Evolutionary conservation across 495 filamentous ascomycete species (phyloP).

Genomic region (Astrothelium macrocarpum): DNA sequence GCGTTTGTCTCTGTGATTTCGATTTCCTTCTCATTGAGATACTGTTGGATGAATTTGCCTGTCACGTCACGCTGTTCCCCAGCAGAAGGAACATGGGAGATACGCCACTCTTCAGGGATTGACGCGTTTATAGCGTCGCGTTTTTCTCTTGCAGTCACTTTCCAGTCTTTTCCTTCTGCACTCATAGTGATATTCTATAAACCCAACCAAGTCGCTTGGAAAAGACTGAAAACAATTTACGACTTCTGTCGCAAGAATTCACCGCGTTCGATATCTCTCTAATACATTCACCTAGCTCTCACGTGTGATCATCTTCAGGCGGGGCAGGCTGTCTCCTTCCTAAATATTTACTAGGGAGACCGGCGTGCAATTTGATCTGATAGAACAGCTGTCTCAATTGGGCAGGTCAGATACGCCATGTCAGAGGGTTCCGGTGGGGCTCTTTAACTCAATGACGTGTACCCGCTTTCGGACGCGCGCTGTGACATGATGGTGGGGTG

Average conservation of each 20-base stretch:
- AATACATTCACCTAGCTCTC: background rate
- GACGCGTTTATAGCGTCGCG: slow-evolving; percentile 42
- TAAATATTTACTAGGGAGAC: background rate
- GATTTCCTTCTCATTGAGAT: slow-evolving; percentile 44
- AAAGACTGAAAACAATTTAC: background rate
- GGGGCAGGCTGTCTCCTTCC: background rate
- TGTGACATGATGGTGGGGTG: background rate
- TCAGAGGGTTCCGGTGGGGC: too few species aligned
- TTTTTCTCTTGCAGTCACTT: slow-evolving; percentile 40
- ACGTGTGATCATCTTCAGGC: background rate
- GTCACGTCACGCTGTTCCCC: slow-evolving; percentile 54
- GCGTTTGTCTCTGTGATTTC: slow-evolving; percentile 36
- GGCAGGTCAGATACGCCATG: background rate
- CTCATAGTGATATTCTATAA: background rate
- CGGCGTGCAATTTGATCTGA: background rate
- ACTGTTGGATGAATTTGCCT: slow-evolving; percentile 48
- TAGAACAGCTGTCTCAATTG: background rate
- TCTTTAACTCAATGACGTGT: background rate
- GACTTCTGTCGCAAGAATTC: background rate
- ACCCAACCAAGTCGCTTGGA: background rate
- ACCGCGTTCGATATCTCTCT: background rate
- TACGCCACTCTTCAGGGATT: slow-evolving; percentile 50
- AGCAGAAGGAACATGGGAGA: slow-evolving; percentile 40
- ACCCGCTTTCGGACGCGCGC: background rate
- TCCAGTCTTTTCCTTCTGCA: slow-evolving; percentile 31